phyloP scores from a whole-genome alignment of 495 filamentous ascomycete species.

The Penicillium cinerascens region DNA sequence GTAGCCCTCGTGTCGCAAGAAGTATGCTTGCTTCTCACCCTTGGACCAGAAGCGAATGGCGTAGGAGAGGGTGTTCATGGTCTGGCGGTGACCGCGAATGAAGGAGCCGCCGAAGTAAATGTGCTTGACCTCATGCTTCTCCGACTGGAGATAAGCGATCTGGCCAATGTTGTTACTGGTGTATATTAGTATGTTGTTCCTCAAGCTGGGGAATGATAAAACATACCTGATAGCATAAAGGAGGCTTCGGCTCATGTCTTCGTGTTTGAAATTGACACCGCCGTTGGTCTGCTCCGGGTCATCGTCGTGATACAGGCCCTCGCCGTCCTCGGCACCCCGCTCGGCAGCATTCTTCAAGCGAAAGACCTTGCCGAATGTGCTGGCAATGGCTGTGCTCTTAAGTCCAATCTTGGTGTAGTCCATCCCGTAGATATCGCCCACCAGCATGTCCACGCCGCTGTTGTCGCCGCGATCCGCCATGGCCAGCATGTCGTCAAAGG shows the following conservation, averaged over 20 bases:
- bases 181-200: constrained; percentile 13
- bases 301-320: constrained; percentile 55
- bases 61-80: constrained; percentile 93
- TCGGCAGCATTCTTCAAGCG: constrained; percentile 76
- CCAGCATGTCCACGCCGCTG: constrained; percentile 88
- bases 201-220: not conserved
- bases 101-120: constrained; percentile 98
- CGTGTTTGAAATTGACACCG: constrained; percentile 49
- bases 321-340: constrained; percentile 71
- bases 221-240: constrained; percentile 75
- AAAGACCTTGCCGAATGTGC: constrained; percentile 95
- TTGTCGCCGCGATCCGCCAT: constrained; percentile 96
- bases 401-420: constrained; percentile 94
- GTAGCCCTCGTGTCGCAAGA: constrained; percentile 93
- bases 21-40: constrained; percentile 91
- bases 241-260: constrained; percentile 67
- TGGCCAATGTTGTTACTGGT: constrained; percentile 94
- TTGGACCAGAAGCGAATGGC: constrained; percentile 97
- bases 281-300: constrained; percentile 33
- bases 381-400: constrained; percentile 90
- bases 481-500: constrained; percentile 92
- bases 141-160: constrained; percentile 91
- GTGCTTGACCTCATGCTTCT: constrained; percentile 82
- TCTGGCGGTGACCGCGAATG: constrained; percentile 93
- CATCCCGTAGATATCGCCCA: constrained; percentile 96